These are phyloP conservation scores for Podospora bellae-mahoneyi DNA, from an alignment of 495 filamentous ascomycete genomes.

Conservation along the genomic window DNA sequence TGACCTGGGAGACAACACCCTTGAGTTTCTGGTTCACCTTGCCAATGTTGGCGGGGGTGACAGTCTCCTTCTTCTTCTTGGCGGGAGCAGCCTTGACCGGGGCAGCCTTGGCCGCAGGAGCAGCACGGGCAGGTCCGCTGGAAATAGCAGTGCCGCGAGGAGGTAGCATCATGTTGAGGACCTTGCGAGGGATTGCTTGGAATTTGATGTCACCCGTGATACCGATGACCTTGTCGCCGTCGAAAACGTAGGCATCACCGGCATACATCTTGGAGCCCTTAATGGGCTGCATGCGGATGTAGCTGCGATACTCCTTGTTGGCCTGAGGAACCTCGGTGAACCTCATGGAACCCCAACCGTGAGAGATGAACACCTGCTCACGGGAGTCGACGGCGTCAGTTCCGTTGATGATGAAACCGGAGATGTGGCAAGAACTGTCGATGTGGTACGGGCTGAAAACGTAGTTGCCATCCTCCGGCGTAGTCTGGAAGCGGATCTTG, in stretches of 20 bases:
- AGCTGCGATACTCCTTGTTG: conserved; percentile 64
- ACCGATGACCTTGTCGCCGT: conserved; percentile 58
- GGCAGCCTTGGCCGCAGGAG: conserved; percentile 38
- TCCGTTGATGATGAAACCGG: conserved; percentile 78
- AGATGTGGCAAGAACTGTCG: conserved; percentile 63
- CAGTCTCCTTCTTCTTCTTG: conserved; percentile 43
- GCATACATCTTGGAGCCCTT: conserved; percentile 48
- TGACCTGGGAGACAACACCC: conserved; percentile 44
- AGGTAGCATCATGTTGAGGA: conserved; percentile 64
- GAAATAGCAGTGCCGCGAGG: conserved; percentile 48
- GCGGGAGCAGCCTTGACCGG: conserved; percentile 37
- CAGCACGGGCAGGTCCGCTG: conserved; percentile 32
- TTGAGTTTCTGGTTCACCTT: conserved; percentile 44
- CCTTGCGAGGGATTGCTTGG: conserved; percentile 61
- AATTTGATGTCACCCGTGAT: conserved; percentile 57
- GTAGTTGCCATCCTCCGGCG: conserved; percentile 58
- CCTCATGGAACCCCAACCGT: conserved; percentile 74
- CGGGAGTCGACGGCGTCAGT: conserved; percentile 68
- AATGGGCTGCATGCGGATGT: conserved; percentile 65
- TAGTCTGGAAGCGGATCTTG: conserved; percentile 61
- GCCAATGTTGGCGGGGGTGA: conserved; percentile 41
- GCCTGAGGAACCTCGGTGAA: conserved; percentile 62
- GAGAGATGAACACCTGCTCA: conserved; percentile 70
- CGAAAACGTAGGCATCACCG: conserved; percentile 65
- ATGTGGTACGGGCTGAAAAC: conserved; percentile 69